Base-by-base conservation (phyloP, 306 rosid genomes). In the Sesbania bispinosa region DNA sequence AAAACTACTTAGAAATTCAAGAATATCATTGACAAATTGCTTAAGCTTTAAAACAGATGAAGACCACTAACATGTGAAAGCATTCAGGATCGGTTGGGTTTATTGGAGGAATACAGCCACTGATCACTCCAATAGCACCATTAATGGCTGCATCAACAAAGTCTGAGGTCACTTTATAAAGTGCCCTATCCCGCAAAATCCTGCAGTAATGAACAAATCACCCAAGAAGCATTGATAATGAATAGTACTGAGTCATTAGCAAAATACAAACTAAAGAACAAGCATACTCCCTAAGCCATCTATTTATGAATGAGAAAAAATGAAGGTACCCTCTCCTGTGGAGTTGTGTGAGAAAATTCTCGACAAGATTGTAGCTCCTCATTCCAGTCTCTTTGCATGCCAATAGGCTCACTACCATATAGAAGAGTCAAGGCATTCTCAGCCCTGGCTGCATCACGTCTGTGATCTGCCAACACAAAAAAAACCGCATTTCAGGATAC, bases 341-440 rank as follows among this genome's bases (percentile, higher is more conserved):
- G 89, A 76, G 81, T 85, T 51, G 84, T 76, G 80, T 88, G 96
- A 16, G 99, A 96, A 81, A 95, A 95, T 80, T 95, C 99, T 51
- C 99, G 88, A 78, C 99, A 95, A 47, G 99, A 89, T 76, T 95
- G 99, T 86, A 95, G 77, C 85, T 95, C 99, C 82, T 95, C 99
- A 81, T 95, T 95, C 99, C 99, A 95, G 86, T 95, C 99, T 77
- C 99, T 85, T 83, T 88, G 97, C 99, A 91, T 95, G 67, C 99
- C 99, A 77, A 91, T 95, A 54, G 96, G 84, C 89, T 95, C 99
- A 76, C 92, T 91, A 24, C 96, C 99, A 58, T 86, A 95, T 20
- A 96, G 82, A 61, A 95, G 99, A 74, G 94, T 85, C 63, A 95
- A 85, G 15, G 96, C 85, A 78, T 88, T 90, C 81, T 95, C 99